Conservation (phyloP, 441 rosid genomes). For the Croton setiger region DNA sequence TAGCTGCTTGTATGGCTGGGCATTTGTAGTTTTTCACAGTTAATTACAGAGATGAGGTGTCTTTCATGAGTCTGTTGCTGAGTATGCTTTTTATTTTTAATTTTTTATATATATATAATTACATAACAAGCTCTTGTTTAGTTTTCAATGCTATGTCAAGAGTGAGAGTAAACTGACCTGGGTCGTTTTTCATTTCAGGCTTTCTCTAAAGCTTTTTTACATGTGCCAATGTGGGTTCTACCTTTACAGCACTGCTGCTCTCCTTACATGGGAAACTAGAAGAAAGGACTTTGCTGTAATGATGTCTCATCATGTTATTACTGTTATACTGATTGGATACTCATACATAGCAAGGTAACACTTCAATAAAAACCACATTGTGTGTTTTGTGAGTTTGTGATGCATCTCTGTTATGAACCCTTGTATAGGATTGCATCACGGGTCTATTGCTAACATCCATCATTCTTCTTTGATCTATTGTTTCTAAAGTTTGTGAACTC, state of each 20-base stretch:
- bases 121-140: constrained; percentile 5
- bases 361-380: constrained; percentile 11
- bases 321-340: constrained; percentile 69
- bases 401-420: too few species aligned
- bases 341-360: constrained; percentile 74
- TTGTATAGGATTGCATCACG: too few species aligned
- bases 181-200: constrained; percentile 40
- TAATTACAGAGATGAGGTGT: neutral
- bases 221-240: constrained; percentile 96
- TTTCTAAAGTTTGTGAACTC: too few species aligned
- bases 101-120: constrained; percentile 8
- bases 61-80: neutral
- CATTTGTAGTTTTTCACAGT: constrained; percentile 3
- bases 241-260: constrained; percentile 71
- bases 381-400: constrained; percentile 1
- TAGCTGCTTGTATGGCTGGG: constrained; percentile 1
- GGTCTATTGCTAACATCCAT: too few species aligned
- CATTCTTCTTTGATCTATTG: too few species aligned
- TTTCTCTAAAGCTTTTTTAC: constrained; percentile 60
- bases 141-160: neutral
- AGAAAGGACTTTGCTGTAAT: constrained; percentile 93
- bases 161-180: neutral
- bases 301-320: constrained; percentile 98
- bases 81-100: neutral
- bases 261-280: constrained; percentile 90